A percentile compares a stretch with the other conserved stretches of the same genome.
Conservation (phyloP, 1,284 basidiomycete species). For the Ustilago xerochloae region DNA sequence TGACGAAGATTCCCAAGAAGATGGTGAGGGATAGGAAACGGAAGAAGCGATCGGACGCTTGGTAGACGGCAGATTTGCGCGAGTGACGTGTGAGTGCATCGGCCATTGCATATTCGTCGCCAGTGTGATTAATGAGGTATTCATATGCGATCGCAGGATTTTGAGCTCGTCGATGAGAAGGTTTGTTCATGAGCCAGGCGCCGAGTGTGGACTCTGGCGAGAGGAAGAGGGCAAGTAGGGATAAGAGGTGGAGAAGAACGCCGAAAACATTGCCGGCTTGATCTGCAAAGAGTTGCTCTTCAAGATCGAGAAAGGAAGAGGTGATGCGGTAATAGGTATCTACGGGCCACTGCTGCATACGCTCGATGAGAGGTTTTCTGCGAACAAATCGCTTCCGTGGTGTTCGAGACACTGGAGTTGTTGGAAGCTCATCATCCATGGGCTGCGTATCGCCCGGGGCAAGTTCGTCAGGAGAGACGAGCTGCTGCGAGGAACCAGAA, state of each 20-base stretch:
- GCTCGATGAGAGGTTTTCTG: slow-evolving; percentile 28
- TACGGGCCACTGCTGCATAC: slow-evolving; percentile 39
- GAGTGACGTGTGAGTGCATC: slow-evolving; percentile 39
- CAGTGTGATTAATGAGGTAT: slow-evolving; percentile 39
- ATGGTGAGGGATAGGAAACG: slow-evolving; percentile 24
- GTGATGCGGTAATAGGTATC: slow-evolving; percentile 32
- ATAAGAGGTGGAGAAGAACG: slow-evolving; percentile 28
- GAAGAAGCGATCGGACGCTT: slow-evolving; percentile 45
- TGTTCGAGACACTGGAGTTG: not conserved
- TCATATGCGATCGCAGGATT: slow-evolving; percentile 50
- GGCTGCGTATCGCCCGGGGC: not conserved
- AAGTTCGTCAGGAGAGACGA: not conserved
- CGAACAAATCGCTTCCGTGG: slow-evolving; percentile 36
- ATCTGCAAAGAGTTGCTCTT: slow-evolving; percentile 42
- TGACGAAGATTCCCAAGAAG: slow-evolving; percentile 29
- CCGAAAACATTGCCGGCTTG: slow-evolving; percentile 47
- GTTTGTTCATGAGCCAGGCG: slow-evolving; percentile 44
- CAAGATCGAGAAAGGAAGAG: slow-evolving; percentile 32
- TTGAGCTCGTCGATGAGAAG: slow-evolving; percentile 31
- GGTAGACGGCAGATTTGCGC: slow-evolving; percentile 32
- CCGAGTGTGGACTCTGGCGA: slow-evolving; percentile 45
- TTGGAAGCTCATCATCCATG: not conserved
- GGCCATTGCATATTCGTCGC: slow-evolving; percentile 48
- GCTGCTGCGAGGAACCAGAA: slow-evolving; percentile 2
- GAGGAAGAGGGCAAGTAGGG: slow-evolving; percentile 37